Conservation (phyloP, 805 yeast species). For the Candida dajiaensis region DNA sequence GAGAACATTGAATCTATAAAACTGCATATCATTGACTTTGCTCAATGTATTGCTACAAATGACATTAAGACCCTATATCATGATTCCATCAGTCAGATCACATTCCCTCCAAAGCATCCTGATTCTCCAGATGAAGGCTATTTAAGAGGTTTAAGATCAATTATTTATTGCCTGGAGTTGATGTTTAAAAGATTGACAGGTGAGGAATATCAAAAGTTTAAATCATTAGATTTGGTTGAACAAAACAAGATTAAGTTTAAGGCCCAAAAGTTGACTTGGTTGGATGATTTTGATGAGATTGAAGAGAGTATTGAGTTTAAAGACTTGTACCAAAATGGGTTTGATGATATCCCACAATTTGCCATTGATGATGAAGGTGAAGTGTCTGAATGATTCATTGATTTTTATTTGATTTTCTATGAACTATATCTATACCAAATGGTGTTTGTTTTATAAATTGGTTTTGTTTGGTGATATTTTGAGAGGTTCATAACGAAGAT, state of each 20-base stretch:
- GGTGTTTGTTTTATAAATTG: neutral
- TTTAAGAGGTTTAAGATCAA: conserved; percentile 70
- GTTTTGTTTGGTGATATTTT: neutral
- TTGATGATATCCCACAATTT: conserved; percentile 20
- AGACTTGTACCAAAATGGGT: conserved; percentile 19
- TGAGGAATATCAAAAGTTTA: conserved; percentile 25
- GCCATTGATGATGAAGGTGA: conserved; percentile 22
- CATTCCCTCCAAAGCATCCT: conserved; percentile 69
- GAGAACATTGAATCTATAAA: conserved; percentile 26
- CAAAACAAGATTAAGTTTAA: conserved; percentile 18
- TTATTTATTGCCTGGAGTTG: conserved; percentile 56
- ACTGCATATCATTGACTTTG: conserved; percentile 90
- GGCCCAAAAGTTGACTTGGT: conserved; percentile 29
- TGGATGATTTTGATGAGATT: conserved; percentile 31
- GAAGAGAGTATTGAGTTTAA: conserved; percentile 26
- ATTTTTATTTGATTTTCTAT: neutral
- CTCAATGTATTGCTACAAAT: conserved; percentile 78
- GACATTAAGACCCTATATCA: conserved; percentile 25
- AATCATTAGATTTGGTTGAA: conserved; percentile 16
- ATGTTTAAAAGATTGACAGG: conserved; percentile 56
- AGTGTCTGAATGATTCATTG: conserved; percentile 19
- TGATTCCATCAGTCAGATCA: conserved; percentile 10
- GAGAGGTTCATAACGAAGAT: neutral
- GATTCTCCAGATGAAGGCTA: conserved; percentile 74
- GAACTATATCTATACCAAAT: neutral